A percentile compares a stretch with the other conserved stretches of the same genome.
These are phyloP conservation scores for Alnus glutinosa DNA, from an alignment of 306 rosid species.

Conservation along the genomic window DNA sequence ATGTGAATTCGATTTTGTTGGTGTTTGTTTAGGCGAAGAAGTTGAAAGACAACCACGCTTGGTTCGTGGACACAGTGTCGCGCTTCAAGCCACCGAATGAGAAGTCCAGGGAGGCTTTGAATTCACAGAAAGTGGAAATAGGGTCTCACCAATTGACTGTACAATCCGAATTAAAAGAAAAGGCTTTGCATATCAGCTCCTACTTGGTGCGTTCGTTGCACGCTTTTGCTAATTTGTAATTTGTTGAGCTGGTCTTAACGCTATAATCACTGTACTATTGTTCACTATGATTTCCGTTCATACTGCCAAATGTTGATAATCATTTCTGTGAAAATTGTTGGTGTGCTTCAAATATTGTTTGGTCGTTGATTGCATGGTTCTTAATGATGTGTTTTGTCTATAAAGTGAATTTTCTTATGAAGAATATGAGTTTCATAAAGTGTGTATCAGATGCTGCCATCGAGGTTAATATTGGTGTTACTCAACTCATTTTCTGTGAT, in stretches of 20 bases:
- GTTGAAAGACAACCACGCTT: slow-evolving; percentile 67
- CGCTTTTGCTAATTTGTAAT: slow-evolving; percentile 6
- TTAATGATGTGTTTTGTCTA: not conserved
- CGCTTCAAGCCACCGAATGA: slow-evolving; percentile 67
- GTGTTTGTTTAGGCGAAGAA: slow-evolving; percentile 54
- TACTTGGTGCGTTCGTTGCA: slow-evolving; percentile 54
- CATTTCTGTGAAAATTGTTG: not conserved
- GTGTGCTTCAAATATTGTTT: not conserved
- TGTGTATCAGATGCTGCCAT: not conserved
- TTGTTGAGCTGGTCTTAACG: not conserved
- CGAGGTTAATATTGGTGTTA: no score
- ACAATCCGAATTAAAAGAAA: slow-evolving; percentile 64
- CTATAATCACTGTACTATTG: not conserved
- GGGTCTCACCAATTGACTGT: slow-evolving; percentile 62
- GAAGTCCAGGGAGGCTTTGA: slow-evolving; percentile 73
- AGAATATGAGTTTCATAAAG: not conserved
- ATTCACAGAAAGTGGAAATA: slow-evolving; percentile 57
- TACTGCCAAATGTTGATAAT: not conserved
- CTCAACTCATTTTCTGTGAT: not conserved
- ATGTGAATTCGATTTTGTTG: slow-evolving; percentile 19
- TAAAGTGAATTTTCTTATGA: not conserved
- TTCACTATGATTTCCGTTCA: not conserved
- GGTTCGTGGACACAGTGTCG: slow-evolving; percentile 67
- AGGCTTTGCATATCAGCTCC: slow-evolving; percentile 73
- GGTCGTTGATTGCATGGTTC: not conserved